Evolutionary conservation across 2,329 filamentous ascomycete genomes (phyloP).

Genomic region (Spiromastix sp.): DNA sequence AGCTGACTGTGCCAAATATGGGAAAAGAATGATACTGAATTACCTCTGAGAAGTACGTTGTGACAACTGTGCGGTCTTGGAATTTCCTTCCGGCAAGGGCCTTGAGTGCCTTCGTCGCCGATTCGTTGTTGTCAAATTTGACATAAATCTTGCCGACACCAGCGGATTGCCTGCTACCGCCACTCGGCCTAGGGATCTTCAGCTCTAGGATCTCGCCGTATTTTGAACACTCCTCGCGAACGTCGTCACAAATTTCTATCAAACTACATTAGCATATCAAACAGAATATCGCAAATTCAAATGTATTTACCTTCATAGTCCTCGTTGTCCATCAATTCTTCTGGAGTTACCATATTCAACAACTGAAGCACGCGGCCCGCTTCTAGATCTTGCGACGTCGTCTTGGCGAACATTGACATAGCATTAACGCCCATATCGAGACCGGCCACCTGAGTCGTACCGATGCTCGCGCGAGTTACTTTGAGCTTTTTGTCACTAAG

Average conservation of each 20-base stretch:
- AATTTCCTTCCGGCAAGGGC: slow-evolving; percentile 94
- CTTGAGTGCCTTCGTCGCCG: slow-evolving; percentile 72
- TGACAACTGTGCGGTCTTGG: slow-evolving; percentile 88
- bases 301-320: slow-evolving; percentile 72
- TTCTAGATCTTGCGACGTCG: slow-evolving; percentile 67
- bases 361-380: slow-evolving; percentile 78
- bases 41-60: slow-evolving; percentile 92
- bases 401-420: slow-evolving; percentile 94
- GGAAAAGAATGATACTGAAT: too few species aligned
- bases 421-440: slow-evolving; percentile 94
- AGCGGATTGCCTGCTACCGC: slow-evolving; percentile 70
- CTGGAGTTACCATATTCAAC: slow-evolving; percentile 95
- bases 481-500: slow-evolving; percentile 78
- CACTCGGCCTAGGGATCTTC: slow-evolving; percentile 82
- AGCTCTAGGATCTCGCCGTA: slow-evolving; percentile 77
- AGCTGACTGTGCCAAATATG: too few species aligned
- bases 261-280: not conserved
- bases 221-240: slow-evolving; percentile 85
- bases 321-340: slow-evolving; percentile 86
- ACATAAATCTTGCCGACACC: slow-evolving; percentile 97
- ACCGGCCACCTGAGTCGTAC: slow-evolving; percentile 82
- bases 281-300: not conserved
- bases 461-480: slow-evolving; percentile 81
- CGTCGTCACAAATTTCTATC: slow-evolving; percentile 90
- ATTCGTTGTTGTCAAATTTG: slow-evolving; percentile 73